Evolutionary conservation across 176 grass and related monocot genomes (phyloP).

Genomic region (Bolboschoenus planiculmis): DNA sequence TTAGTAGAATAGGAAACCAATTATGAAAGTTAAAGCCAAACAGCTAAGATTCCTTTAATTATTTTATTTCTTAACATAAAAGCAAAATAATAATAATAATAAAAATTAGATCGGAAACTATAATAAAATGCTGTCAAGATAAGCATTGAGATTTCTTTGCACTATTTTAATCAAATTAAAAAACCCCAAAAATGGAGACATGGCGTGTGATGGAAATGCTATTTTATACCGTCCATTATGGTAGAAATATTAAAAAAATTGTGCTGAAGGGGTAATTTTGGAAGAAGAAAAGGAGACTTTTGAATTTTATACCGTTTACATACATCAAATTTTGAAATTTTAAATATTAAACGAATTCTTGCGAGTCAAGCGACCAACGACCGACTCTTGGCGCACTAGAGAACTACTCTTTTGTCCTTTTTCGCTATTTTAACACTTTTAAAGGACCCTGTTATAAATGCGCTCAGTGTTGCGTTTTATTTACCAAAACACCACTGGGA

Average conservation of each 20-base stretch:
- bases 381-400: slow-evolving; percentile 42
- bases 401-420: slow-evolving; percentile 29
- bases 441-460: neutral
- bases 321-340: slow-evolving; percentile 14
- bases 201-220: slow-evolving; percentile 19
- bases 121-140: slow-evolving; percentile 33
- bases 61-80: slow-evolving; percentile 13
- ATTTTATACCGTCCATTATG: slow-evolving; percentile 36
- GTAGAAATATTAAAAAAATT: slow-evolving; percentile 37
- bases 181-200: slow-evolving; percentile 26
- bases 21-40: slow-evolving; percentile 16
- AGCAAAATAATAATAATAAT: neutral
- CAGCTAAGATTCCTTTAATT: slow-evolving; percentile 21
- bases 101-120: slow-evolving; percentile 2
- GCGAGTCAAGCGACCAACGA: slow-evolving; percentile 28
- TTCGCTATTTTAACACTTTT: slow-evolving; percentile 1
- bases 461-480: neutral
- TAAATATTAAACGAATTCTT: slow-evolving; percentile 14
- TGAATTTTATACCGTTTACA: slow-evolving; percentile 9
- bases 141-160: slow-evolving; percentile 30
- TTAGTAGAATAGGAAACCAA: neutral
- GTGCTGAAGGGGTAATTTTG: slow-evolving; percentile 34
- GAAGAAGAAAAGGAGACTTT: slow-evolving; percentile 53
- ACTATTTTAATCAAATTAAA: slow-evolving; percentile 15
- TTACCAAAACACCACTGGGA: neutral